These are phyloP conservation scores for Camellia sinensis DNA, from an alignment of 148 eudicot genomes.

Conservation along the genomic window DNA sequence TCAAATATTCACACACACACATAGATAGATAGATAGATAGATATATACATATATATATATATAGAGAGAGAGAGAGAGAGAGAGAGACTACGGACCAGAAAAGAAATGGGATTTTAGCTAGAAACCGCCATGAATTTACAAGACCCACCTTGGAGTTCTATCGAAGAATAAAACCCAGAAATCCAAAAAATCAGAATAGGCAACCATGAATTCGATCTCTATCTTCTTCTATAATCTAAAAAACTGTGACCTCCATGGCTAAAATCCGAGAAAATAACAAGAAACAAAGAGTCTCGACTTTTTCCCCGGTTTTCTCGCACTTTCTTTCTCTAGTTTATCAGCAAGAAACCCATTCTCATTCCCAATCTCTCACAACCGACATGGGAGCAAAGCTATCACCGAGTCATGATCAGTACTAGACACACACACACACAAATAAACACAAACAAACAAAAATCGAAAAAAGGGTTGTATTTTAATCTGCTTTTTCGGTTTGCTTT, in stretches of 20 bases:
- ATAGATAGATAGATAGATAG: too few relatives aligned
- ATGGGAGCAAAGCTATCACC: constrained; percentile 1
- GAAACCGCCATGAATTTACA: constrained; percentile 18
- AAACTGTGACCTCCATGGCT: not conserved
- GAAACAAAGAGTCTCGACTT: not conserved
- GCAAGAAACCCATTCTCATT: not conserved
- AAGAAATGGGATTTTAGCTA: not conserved
- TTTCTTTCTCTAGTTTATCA: constrained; percentile 2
- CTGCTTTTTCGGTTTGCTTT: not conserved
- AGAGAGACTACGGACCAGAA: constrained; percentile 3
- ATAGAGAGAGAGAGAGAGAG: not conserved
- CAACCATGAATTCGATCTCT: constrained; percentile 9
- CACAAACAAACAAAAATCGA: not conserved
- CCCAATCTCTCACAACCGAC: constrained; percentile 10
- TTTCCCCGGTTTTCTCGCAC: constrained; percentile 22
- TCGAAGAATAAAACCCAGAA: constrained; percentile 8
- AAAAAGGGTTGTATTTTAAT: not conserved
- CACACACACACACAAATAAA: constrained; percentile 18
- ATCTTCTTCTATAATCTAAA: constrained; percentile 6
- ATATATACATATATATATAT: not conserved
- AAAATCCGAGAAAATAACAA: not conserved
- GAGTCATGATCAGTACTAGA: constrained; percentile 21
- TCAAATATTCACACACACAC: not conserved
- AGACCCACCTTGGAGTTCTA: not conserved
- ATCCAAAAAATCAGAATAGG: constrained; percentile 9